Conservation (phyloP, 1,284 basidiomycete genomes). For the Meripilus lineatus region DNA sequence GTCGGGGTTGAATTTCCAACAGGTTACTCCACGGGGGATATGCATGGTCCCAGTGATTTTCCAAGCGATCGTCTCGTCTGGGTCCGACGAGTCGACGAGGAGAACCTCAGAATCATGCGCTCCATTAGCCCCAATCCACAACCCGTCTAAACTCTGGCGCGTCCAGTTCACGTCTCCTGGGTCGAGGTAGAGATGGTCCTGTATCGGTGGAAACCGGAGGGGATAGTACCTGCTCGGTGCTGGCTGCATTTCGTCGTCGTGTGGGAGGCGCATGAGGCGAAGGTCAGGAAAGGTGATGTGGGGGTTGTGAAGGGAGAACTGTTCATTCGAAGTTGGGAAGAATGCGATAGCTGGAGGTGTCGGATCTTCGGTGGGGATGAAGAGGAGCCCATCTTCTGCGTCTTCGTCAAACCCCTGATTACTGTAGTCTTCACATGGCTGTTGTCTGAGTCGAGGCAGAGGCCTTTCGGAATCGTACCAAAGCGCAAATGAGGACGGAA, state of each 20-base stretch:
- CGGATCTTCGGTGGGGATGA: no score
- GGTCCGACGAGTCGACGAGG: conserved; percentile 15
- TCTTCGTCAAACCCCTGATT: no score
- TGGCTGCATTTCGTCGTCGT: no score
- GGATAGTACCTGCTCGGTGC: conserved; percentile 24
- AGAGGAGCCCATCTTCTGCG: no score
- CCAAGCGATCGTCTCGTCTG: no score
- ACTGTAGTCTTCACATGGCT: no score
- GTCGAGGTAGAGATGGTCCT: conserved; percentile 8
- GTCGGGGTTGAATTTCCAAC: no score
- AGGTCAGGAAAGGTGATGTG: no score
- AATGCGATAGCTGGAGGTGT: no score
- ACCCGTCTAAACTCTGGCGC: conserved; percentile 12
- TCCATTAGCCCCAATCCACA: conserved; percentile 21
- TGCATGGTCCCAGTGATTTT: background rate
- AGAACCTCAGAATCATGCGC: conserved; percentile 18
- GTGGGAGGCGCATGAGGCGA: no score
- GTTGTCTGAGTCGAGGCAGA: conserved; percentile 12
- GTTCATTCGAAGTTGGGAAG: no score
- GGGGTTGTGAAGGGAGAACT: no score
- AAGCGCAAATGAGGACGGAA: conserved; percentile 7
- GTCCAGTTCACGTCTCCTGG: conserved; percentile 9
- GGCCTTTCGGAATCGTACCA: conserved; percentile 17
- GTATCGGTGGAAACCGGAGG: conserved; percentile 1
- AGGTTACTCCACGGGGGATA: background rate